Conservation (phyloP, 1,139 yeast genomes). For the Suhomyces maxii region DNA sequence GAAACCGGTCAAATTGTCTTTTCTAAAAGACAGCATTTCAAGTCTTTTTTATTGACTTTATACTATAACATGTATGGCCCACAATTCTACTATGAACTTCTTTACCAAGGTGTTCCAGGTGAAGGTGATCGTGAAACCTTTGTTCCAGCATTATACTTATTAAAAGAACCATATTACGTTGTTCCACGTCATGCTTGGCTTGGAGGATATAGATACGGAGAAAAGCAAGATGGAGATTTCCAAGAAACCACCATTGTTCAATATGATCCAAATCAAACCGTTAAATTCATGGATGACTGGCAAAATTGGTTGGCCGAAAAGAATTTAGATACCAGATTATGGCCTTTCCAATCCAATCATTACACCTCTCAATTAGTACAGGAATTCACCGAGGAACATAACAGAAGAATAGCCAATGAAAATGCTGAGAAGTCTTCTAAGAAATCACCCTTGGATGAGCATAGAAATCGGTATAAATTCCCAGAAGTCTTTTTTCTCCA, state of each 20-base stretch:
- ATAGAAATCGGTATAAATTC: conserved; percentile 13
- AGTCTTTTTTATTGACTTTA: conserved; percentile 29
- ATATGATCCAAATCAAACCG: conserved; percentile 30
- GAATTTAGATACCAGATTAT: conserved; percentile 29
- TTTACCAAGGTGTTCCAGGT: conserved; percentile 41
- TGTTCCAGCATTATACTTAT: conserved; percentile 39
- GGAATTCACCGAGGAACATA: conserved; percentile 20
- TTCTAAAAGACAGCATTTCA: conserved; percentile 33
- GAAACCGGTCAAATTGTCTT: conserved; percentile 42
- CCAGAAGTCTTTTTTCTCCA: conserved; percentile 40
- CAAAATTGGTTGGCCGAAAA: conserved; percentile 23
- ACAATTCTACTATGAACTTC: conserved; percentile 28
- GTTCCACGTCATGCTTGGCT: conserved; percentile 24
- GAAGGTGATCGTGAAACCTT: conserved; percentile 43
- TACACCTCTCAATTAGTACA: conserved; percentile 24
- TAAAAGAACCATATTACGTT: conserved; percentile 36
- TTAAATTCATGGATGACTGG: conserved; percentile 29
- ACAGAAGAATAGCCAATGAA: conserved; percentile 10
- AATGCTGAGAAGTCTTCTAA: too few relatives aligned
- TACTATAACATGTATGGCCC: conserved; percentile 36
- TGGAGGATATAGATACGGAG: conserved; percentile 24
- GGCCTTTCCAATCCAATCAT: conserved; percentile 31
- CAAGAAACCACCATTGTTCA: conserved; percentile 37
- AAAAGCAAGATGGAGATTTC: conserved; percentile 18
- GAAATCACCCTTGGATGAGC: too few relatives aligned